Base-by-base conservation (phyloP, 257 asterid species). In the Solanum bulbocastanum region DNA sequence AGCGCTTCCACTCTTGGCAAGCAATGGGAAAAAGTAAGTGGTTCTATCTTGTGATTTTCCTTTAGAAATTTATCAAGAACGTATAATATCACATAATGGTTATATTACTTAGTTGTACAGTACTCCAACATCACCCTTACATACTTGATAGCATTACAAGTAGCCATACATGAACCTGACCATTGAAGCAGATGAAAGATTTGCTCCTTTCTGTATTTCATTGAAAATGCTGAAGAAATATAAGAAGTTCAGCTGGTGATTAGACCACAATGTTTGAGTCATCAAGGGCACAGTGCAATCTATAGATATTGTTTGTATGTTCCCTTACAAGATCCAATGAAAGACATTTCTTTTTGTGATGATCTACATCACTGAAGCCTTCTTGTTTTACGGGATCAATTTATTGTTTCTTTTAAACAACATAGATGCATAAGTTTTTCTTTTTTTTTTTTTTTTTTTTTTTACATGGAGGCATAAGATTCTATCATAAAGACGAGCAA, bases 1-100 rank as follows among this genome's bases (percentile, higher is more conserved):
- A 96, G 89, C 83, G 99, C 97, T 65, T 97, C 99, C 85, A 94
- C 99, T 82, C 96, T 97, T 56, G 91, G 92, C 98, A 93, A 93
- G 90, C 98, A 96, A 86, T 97, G 99, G 99, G 92, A 90, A 49
- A 90, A 90, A 72, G 99, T 95, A 91, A 92, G 96, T 89, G 66
- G 30, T 49, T 82, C 69, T 49, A 82, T 82, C 37, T 49, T 46
- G 42, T 10, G 86, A 82, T 49, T 82, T 44, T 82, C 36, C 11
- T 30, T 49, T 16, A 49, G 37, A 16, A 25, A 9, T 30, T 82
- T 49, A 16, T 10, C 30, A 18, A 10, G 32, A 49, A 82, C 56
- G 49, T 49, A 82, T 49, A 49, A 20, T 49, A 82, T 46, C 25
- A 46, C 20, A 32, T 49, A 44, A 81, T 81, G 68, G 42, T 52